Conservation (phyloP, 306 rosid genomes). For the Comarum palustre region DNA sequence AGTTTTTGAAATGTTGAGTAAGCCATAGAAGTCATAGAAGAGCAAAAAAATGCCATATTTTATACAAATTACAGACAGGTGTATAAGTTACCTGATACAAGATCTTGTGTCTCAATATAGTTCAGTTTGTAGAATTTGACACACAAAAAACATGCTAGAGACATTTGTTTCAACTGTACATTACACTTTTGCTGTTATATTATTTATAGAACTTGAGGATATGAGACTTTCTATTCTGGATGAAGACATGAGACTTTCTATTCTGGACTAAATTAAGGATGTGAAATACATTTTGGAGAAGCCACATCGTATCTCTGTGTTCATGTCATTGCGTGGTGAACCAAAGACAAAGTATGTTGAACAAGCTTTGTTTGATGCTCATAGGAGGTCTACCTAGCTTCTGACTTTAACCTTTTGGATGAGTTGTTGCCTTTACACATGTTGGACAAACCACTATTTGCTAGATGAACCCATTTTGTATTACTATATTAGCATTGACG, state of each 20-base stretch:
- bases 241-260: too few relatives aligned
- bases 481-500: too few relatives aligned
- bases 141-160: not conserved
- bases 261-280: not conserved
- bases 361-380: too few relatives aligned
- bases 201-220: not conserved
- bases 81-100: not conserved
- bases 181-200: not conserved
- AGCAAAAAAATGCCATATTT: not conserved
- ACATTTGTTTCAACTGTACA: not conserved
- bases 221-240: not conserved
- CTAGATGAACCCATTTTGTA: too few relatives aligned
- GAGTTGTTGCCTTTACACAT: too few relatives aligned
- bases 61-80: not conserved
- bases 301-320: too few relatives aligned
- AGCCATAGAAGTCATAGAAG: not conserved
- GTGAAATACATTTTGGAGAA: too few relatives aligned
- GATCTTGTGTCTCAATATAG: not conserved
- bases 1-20: not conserved
- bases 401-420: too few relatives aligned
- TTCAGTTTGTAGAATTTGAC: not conserved
- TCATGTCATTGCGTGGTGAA: too few relatives aligned
- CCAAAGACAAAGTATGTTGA: too few relatives aligned
- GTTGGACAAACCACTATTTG: too few relatives aligned
- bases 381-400: too few relatives aligned